These are phyloP conservation scores for Metarhizium album DNA, from an alignment of 2,329 filamentous ascomycete genomes.

Conservation along the genomic window DNA sequence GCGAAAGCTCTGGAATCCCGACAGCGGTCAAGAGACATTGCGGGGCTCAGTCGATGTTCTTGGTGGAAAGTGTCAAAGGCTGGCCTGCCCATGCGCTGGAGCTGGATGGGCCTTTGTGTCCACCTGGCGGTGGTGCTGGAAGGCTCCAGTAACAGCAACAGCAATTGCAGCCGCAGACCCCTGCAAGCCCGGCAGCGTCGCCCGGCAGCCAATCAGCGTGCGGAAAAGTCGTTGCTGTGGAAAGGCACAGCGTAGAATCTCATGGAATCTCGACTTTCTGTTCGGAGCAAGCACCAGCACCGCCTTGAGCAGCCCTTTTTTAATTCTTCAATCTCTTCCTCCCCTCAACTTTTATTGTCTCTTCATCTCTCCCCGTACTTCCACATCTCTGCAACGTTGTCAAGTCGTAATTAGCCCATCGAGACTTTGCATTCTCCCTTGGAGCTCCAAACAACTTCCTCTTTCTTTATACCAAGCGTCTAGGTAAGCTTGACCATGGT, in stretches of 20 bases:
- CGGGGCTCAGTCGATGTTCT: too few relatives aligned
- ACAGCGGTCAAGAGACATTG: neutral
- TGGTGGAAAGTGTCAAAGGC: too few relatives aligned
- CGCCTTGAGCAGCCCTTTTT: slow-evolving; percentile 24
- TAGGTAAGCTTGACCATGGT: slow-evolving; percentile 11
- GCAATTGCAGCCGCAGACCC: neutral
- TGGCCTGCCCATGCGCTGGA: neutral
- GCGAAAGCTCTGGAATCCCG: neutral
- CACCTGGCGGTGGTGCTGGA: slow-evolving; percentile 11
- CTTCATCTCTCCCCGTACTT: slow-evolving; percentile 11
- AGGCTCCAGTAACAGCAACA: slow-evolving; percentile 13
- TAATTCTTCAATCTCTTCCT: slow-evolving; percentile 17
- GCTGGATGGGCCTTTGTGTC: neutral
- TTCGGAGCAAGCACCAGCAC: slow-evolving; percentile 8
- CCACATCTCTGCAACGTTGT: slow-evolving; percentile 8
- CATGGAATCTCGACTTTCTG: slow-evolving; percentile 31
- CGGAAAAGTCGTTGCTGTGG: slow-evolving; percentile 12
- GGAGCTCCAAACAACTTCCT: slow-evolving; percentile 6
- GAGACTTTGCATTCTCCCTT: slow-evolving; percentile 11
- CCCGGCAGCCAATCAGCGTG: slow-evolving; percentile 16
- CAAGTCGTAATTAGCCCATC: slow-evolving; percentile 9
- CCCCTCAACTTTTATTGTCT: slow-evolving; percentile 13
- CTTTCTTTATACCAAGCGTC: slow-evolving; percentile 10
- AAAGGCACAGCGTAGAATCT: slow-evolving; percentile 29
- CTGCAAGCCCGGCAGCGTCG: neutral